These are phyloP conservation scores for Fusarium pseudograminearum DNA, from an alignment of 2,329 filamentous ascomycete genomes.

Conservation along the genomic window DNA sequence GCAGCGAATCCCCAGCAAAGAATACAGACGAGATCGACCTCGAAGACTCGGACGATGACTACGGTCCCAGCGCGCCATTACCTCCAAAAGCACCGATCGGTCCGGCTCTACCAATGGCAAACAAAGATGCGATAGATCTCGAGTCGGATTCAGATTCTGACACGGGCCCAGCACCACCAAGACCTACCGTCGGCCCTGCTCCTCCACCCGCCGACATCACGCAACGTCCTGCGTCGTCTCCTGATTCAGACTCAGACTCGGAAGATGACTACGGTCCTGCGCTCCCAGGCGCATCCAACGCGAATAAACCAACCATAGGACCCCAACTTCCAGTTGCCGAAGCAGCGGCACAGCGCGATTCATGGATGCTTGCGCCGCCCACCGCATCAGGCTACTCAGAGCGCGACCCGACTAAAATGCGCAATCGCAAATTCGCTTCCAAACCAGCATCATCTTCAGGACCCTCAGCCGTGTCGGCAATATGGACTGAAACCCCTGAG, in stretches of 20 bases:
- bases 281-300: slow-evolving; percentile 62
- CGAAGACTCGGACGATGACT: slow-evolving; percentile 58
- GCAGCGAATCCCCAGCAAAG: slow-evolving; percentile 47
- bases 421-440: slow-evolving; percentile 84
- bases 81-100: slow-evolving; percentile 37
- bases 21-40: slow-evolving; percentile 64
- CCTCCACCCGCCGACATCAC: slow-evolving; percentile 50
- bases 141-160: slow-evolving; percentile 55
- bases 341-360: slow-evolving; percentile 75
- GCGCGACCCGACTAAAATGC: slow-evolving; percentile 86
- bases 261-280: slow-evolving; percentile 71
- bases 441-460: slow-evolving; percentile 57
- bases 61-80: slow-evolving; percentile 54
- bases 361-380: slow-evolving; percentile 85
- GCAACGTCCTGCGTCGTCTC: slow-evolving; percentile 42
- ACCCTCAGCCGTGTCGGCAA: slow-evolving; percentile 65
- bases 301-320: slow-evolving; percentile 60
- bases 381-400: slow-evolving; percentile 65
- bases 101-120: slow-evolving; percentile 46
- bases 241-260: slow-evolving; percentile 58
- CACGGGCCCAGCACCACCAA: slow-evolving; percentile 55
- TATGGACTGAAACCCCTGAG: slow-evolving; percentile 94
- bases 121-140: slow-evolving; percentile 58
- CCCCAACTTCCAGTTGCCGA: slow-evolving; percentile 53
- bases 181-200: slow-evolving; percentile 50